Evolutionary conservation across 2,329 filamentous ascomycete genomes (phyloP).

Genomic region (Aspergillus sp.): DNA sequence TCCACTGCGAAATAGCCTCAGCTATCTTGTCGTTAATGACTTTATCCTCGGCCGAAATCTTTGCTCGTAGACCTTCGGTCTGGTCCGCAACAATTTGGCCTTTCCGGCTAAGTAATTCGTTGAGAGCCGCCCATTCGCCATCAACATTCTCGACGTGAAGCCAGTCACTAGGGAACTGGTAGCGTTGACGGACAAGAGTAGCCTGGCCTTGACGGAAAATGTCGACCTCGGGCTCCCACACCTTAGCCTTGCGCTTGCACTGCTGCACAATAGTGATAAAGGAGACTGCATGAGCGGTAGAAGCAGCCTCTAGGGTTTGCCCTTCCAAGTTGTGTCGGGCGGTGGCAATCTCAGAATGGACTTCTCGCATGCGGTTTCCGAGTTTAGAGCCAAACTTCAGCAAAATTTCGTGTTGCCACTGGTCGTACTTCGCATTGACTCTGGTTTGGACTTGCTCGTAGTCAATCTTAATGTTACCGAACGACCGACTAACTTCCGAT

Average conservation of each 20-base stretch:
- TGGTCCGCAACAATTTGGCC: constrained; percentile 95
- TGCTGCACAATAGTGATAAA: constrained; percentile 98
- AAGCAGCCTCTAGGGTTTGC: constrained; percentile 88
- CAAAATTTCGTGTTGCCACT: constrained; percentile 98
- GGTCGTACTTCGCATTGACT: constrained; percentile 98
- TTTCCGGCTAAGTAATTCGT: constrained; percentile 88
- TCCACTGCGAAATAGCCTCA: constrained; percentile 85
- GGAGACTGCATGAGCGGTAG: constrained; percentile 93
- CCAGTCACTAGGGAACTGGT: constrained; percentile 93
- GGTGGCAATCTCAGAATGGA: constrained; percentile 88
- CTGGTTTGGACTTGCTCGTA: constrained; percentile 99
- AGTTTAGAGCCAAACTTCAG: constrained; percentile 89
- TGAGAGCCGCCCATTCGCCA: constrained; percentile 90
- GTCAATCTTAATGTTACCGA: constrained; percentile 92
- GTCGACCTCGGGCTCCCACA: constrained; percentile 94
- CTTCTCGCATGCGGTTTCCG: constrained; percentile 85
- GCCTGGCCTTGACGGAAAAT: constrained; percentile 95
- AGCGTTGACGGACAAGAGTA: constrained; percentile 84
- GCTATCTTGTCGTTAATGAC: constrained; percentile 84
- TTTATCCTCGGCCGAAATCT: constrained; percentile 91
- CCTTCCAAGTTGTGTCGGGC: constrained; percentile 86
- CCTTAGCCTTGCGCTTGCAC: constrained; percentile 88
- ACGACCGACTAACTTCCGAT: constrained; percentile 86
- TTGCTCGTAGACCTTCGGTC: constrained; percentile 88
- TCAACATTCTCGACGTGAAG: constrained; percentile 94